Base-by-base conservation (phyloP, 495 filamentous ascomycete species). In the Clohesyomyces aquaticus region DNA sequence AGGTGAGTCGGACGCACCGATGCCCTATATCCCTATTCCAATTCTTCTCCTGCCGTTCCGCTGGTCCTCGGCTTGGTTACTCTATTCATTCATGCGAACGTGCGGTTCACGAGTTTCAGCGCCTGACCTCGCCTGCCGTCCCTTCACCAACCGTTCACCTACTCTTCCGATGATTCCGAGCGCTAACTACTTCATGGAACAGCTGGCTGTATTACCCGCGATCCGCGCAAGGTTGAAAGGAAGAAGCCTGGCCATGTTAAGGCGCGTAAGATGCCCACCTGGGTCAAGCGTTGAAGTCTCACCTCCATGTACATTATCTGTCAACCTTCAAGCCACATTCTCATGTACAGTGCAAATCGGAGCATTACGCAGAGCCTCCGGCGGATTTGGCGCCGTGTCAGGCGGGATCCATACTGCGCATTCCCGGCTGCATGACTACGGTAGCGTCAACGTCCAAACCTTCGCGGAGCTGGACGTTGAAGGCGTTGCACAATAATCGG, bases 241-340 rank as follows among this genome's bases (percentile, higher is more conserved):
- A 99, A 99, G 88, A 99, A 99, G 85, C 85, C 91, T 23, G 94
- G 94, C 67, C 88, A 90, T 67, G 75, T 96, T 75, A 98, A 98
- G 81, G 93, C 94, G 43, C 88, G 94, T 77, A 99, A 99, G 84
- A 94, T 91, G 87, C 95, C 93, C 57, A 82, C 95, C 66, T 99
- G 94, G 94, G 93, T 98, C 80, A 97, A 97, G 85, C 81, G 86
- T 78, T 89, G 59, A 86, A 22, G 56, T 59, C 54, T 56, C 46
- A 32, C 38, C 27, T 21, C 29, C 18, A 12, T 63, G 51, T 68
- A 65, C 57, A 67, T 53, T 61, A 59, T 58, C 56, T 59, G 66
- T 51, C 63, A 59, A 58, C 43, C 59, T 23, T 16, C 28, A 38
- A 26, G 55, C 61, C 41, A 54, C 35, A 27, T 54, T 38, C n/a